These are phyloP conservation scores for Hypomyces rosellus DNA, from an alignment of 2,329 filamentous ascomycete species.

Conservation along the genomic window DNA sequence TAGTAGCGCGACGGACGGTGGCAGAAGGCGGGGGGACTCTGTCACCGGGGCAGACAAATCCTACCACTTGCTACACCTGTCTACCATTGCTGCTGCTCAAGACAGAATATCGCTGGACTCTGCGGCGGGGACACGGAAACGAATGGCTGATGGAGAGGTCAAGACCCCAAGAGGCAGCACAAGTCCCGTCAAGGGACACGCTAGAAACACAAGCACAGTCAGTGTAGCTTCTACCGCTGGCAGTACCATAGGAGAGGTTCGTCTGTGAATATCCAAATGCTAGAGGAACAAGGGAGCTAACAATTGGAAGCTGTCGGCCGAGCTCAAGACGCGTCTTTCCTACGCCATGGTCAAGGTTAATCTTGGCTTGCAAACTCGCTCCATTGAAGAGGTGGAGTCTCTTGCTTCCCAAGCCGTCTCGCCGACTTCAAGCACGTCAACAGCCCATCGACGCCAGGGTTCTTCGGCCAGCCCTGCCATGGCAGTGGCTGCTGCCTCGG, in stretches of 20 bases:
- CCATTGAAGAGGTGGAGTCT: constrained; percentile 70
- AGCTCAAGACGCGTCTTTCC: constrained; percentile 75
- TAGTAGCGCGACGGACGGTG: constrained; percentile 12
- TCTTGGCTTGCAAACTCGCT: constrained; percentile 77
- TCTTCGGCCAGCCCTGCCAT: constrained; percentile 51
- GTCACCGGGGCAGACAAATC: constrained; percentile 36
- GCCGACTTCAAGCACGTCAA: constrained; percentile 52
- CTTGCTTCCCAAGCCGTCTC: constrained; percentile 64
- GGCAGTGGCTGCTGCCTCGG: constrained; percentile 25
- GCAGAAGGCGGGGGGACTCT: neutral
- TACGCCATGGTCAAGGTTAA: constrained; percentile 94
- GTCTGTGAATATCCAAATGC: constrained; percentile 19
- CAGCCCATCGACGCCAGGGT: constrained; percentile 44
- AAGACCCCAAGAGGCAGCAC: constrained; percentile 46
- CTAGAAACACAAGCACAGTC: constrained; percentile 65
- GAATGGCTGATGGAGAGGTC: constrained; percentile 68
- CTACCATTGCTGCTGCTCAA: constrained; percentile 50
- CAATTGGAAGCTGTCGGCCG: constrained; percentile 58
- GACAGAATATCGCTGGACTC: constrained; percentile 39
- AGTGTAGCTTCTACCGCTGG: constrained; percentile 53
- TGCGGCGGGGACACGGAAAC: constrained; percentile 51
- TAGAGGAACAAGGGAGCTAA: constrained; percentile 13
- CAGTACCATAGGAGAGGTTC: constrained; percentile 73
- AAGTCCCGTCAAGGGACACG: constrained; percentile 53
- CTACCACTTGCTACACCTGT: constrained; percentile 52